Evolutionary conservation across 2,329 filamentous ascomycete species (phyloP).

Genomic region (Cladosporium cucumerinum): DNA sequence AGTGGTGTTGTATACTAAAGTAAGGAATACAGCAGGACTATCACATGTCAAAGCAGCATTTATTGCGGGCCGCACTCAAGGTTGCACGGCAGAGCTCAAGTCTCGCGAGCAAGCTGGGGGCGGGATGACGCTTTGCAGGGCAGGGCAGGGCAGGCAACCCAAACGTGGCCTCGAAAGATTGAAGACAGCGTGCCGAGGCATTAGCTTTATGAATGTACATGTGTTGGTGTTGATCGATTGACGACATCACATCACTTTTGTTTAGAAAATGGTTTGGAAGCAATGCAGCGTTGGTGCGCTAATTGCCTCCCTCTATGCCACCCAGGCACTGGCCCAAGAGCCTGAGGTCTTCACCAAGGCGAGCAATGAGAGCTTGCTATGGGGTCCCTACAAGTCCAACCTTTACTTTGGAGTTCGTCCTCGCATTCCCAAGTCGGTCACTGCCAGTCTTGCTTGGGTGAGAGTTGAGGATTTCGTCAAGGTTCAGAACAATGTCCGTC

Average conservation of each 20-base stretch:
- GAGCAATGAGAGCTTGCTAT: conserved; percentile 81
- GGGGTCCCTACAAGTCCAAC: conserved; percentile 93
- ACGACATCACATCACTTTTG: not conserved
- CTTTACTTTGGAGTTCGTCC: conserved; percentile 90
- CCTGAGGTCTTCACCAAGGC: conserved; percentile 39
- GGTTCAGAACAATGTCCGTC: conserved; percentile 75
- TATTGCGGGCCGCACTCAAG: not conserved
- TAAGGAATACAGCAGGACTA: not conserved
- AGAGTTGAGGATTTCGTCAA: conserved; percentile 74
- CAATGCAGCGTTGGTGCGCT: conserved; percentile 24
- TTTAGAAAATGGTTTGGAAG: conserved; percentile 22
- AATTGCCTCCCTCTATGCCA: conserved; percentile 25
- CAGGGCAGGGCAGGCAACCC: not conserved
- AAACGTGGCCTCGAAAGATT: conserved; percentile 15
- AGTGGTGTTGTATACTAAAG: not conserved
- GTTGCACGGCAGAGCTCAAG: not conserved
- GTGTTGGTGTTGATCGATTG: not conserved
- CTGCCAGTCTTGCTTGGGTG: conserved; percentile 83
- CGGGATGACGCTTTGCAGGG: conserved; percentile 2
- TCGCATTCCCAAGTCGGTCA: conserved; percentile 74
- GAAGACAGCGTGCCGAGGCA: conserved; percentile 9
- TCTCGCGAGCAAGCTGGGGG: not conserved
- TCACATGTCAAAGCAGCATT: conserved; percentile 9
- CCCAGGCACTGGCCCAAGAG: conserved; percentile 22
- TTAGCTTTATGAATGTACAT: not conserved